These are phyloP conservation scores for Pseudevernia furfuracea DNA, from an alignment of 495 filamentous ascomycete genomes.

Conservation along the genomic window DNA sequence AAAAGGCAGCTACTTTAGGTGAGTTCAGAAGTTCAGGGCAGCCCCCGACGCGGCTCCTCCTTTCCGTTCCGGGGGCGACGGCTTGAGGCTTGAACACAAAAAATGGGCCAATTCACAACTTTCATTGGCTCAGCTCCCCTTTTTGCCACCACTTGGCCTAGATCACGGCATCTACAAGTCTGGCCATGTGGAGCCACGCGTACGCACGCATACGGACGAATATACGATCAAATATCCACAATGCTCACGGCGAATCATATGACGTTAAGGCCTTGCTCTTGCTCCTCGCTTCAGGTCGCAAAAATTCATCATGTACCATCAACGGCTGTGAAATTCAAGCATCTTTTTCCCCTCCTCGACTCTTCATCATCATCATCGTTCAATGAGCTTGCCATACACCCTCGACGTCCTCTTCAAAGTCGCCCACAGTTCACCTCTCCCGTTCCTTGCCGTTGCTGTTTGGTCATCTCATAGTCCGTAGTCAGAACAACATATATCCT, in stretches of 20 bases:
- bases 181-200: not conserved
- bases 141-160: not conserved
- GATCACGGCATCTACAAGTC: not conserved
- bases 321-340: too few species aligned
- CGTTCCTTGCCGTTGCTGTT: too few species aligned
- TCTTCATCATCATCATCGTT: not conserved
- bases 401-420: too few species aligned
- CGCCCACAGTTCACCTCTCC: too few species aligned
- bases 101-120: not conserved
- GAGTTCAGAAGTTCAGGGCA: not conserved
- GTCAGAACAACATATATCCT: not conserved
- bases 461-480: not conserved
- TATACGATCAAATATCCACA: too few species aligned
- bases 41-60: not conserved
- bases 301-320: not conserved
- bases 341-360: too few species aligned
- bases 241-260: not conserved
- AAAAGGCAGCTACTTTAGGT: not conserved
- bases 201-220: not conserved
- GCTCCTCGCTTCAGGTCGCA: not conserved
- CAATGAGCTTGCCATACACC: not conserved
- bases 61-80: not conserved
- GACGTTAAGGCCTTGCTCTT: not conserved
- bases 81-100: not conserved
- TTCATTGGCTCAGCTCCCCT: not conserved